These are phyloP conservation scores for Dittrichia graveolens DNA, from an alignment of 129 eudicot genomes.

Conservation along the genomic window DNA sequence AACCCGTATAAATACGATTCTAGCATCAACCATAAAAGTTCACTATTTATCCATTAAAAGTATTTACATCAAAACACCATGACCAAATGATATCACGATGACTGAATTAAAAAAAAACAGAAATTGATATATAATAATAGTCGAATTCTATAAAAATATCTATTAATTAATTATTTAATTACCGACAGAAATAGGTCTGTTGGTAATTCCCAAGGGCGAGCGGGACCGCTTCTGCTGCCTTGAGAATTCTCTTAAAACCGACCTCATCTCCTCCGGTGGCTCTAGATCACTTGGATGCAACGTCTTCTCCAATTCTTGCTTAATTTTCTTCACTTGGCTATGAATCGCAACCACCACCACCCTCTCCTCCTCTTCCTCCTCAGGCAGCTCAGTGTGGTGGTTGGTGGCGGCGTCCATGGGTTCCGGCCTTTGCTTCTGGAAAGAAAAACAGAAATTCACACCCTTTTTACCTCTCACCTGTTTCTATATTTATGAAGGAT, in stretches of 20 bases:
- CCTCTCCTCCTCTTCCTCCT: conserved; percentile 25
- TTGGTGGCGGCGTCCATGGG: conserved; percentile 29
- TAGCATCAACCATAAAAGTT: neutral
- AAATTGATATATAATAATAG: neutral
- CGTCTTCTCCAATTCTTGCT: conserved; percentile 64
- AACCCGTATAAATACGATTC: neutral
- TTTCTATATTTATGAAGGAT: conserved; percentile 9
- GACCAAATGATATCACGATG: neutral
- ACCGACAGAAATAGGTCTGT: conserved; percentile 49
- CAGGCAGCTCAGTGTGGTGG: conserved; percentile 24
- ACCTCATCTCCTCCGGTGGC: conserved; percentile 40
- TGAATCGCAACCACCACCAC: conserved; percentile 48
- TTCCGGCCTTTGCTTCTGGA: conserved; percentile 29
- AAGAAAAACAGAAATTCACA: conserved; percentile 14
- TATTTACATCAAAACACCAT: conserved; percentile 34
- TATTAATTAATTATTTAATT: no score
- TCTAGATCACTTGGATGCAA: conserved; percentile 36
- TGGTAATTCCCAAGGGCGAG: conserved; percentile 59
- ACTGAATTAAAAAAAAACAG: neutral
- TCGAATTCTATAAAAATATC: neutral
- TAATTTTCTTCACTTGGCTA: conserved; percentile 60
- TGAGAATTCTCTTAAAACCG: conserved; percentile 39
- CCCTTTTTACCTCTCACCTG: conserved; percentile 34
- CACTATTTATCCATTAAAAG: conserved; percentile 29
- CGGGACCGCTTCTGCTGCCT: conserved; percentile 53